phyloP scores from a whole-genome alignment of 2,329 filamentous ascomycete genomes.

The Corynespora cassiicola region DNA sequence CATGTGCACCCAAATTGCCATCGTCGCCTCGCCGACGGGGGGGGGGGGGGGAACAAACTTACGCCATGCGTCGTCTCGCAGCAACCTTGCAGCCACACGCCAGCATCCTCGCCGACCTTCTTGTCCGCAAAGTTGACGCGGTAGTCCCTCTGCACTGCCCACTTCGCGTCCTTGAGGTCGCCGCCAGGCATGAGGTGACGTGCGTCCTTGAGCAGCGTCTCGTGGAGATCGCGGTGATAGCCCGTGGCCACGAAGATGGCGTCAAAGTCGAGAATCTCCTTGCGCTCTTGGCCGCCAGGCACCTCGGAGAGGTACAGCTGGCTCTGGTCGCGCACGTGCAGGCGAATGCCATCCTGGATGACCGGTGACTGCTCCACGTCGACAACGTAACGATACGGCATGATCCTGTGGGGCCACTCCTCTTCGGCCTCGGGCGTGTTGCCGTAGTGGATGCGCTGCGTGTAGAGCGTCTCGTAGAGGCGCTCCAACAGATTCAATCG shows the following conservation, averaged over 20 bases:
- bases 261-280: conserved; percentile 75
- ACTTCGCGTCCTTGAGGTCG: conserved; percentile 54
- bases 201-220: conserved; percentile 73
- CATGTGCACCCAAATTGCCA: neutral
- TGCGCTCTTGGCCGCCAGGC: conserved; percentile 49
- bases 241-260: conserved; percentile 87
- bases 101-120: conserved; percentile 73
- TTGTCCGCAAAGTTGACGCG: conserved; percentile 73
- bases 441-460: conserved; percentile 75
- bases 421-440: conserved; percentile 64
- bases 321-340: conserved; percentile 61
- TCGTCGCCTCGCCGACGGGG: neutral
- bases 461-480: conserved; percentile 86
- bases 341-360: conserved; percentile 35
- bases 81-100: conserved; percentile 92
- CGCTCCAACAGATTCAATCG: conserved; percentile 88
- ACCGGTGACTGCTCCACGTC: conserved; percentile 61
- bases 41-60: conserved; percentile 52
- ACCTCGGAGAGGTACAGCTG: conserved; percentile 38
- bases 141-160: conserved; percentile 80
- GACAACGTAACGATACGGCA: conserved; percentile 71
- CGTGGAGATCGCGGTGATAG: conserved; percentile 79
- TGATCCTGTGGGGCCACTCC: conserved; percentile 82
- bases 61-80: conserved; percentile 92
- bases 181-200: conserved; percentile 69